These are phyloP conservation scores for Botryotinia convoluta DNA, from an alignment of 2,329 filamentous ascomycete genomes.

Conservation along the genomic window DNA sequence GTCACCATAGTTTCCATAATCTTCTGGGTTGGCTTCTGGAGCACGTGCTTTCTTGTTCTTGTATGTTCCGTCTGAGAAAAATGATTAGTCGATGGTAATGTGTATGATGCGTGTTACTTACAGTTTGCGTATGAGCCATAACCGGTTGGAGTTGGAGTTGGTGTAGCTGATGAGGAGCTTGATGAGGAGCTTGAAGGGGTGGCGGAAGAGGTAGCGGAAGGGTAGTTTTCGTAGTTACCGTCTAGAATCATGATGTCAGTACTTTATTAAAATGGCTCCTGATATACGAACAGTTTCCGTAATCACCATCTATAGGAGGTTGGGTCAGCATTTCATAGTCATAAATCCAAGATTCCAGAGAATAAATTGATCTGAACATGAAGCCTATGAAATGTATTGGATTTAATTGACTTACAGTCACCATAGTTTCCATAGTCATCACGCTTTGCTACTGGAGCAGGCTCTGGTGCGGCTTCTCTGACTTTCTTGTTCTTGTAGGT, in stretches of 20 bases:
- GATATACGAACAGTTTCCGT: slow-evolving; percentile 6
- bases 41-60: slow-evolving; percentile 20
- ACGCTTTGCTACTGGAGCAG: slow-evolving; percentile 5
- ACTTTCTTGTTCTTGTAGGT: slow-evolving; percentile 1
- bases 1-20: slow-evolving; percentile 2
- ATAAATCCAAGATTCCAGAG: background rate
- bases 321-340: slow-evolving; percentile 12
- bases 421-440: slow-evolving; percentile 18
- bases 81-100: background rate
- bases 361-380: background rate
- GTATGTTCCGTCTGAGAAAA: slow-evolving; percentile 11
- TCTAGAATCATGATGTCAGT: slow-evolving; percentile 7
- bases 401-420: background rate
- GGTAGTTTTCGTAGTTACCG: slow-evolving; percentile 16
- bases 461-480: background rate
- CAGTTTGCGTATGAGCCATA: slow-evolving; percentile 23
- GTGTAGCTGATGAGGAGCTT: background rate
- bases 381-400: background rate
- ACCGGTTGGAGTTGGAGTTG: slow-evolving; percentile 2
- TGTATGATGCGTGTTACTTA: background rate
- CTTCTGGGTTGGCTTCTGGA: slow-evolving; percentile 11
- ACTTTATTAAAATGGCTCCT: background rate
- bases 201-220: background rate
- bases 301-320: slow-evolving; percentile 12
- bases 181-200: background rate